These are phyloP conservation scores for Diatrype stigma DNA, from an alignment of 2,329 filamentous ascomycete species.

Conservation along the genomic window DNA sequence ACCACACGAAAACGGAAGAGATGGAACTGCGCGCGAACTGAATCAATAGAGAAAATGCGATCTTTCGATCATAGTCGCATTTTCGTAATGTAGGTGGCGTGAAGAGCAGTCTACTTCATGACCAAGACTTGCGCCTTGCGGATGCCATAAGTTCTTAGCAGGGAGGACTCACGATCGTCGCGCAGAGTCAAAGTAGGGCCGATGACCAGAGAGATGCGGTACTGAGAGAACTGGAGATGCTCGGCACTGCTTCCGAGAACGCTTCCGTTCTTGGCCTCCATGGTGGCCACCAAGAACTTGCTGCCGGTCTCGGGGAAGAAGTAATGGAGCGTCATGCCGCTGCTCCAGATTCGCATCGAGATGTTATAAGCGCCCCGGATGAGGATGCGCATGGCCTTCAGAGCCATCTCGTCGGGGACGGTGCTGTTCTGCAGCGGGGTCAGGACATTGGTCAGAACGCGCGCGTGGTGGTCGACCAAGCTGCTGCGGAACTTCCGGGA, in stretches of 20 bases:
- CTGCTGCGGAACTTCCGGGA: conserved; percentile 15
- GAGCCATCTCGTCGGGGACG: conserved; percentile 11
- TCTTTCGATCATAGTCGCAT: not conserved
- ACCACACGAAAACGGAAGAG: too few species aligned
- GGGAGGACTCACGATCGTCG: conserved; percentile 21
- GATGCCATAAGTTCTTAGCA: conserved; percentile 17
- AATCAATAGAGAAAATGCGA: not conserved
- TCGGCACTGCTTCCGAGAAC: conserved; percentile 11
- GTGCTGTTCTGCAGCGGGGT: conserved; percentile 19
- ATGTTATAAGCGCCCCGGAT: conserved; percentile 22
- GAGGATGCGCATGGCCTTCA: conserved; percentile 18
- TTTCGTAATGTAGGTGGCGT: not conserved
- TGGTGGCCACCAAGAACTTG: conserved; percentile 21
- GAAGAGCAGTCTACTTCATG: conserved; percentile 22
- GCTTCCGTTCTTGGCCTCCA: conserved; percentile 22
- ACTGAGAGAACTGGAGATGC: conserved; percentile 20
- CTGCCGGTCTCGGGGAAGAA: conserved; percentile 24
- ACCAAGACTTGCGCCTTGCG: conserved; percentile 26
- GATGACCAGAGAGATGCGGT: conserved; percentile 24
- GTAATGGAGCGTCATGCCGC: conserved; percentile 26
- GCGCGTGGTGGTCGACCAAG: conserved; percentile 16
- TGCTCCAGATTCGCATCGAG: conserved; percentile 25
- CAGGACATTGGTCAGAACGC: conserved; percentile 19
- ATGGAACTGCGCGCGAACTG: not conserved
- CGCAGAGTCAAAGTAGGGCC: conserved; percentile 20